A percentile compares a stretch with the other conserved stretches of the same genome.
These are phyloP conservation scores for Ceratocystiopsis minuta DNA, from an alignment of 2,329 filamentous ascomycete species.

Conservation along the genomic window DNA sequence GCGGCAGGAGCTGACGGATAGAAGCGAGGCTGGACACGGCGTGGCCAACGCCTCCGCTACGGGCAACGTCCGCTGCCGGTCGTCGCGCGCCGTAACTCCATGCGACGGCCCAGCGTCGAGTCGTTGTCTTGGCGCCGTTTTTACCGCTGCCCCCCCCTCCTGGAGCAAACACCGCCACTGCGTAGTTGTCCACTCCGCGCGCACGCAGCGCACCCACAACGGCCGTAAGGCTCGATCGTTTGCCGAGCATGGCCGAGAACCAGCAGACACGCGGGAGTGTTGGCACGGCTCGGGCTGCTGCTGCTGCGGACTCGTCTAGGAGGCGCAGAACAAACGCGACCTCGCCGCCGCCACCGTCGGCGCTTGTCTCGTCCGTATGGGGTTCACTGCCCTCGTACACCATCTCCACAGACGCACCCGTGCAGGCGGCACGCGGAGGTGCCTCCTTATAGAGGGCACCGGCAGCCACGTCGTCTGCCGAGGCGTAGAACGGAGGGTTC, in stretches of 20 bases:
- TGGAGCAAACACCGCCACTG: conserved; percentile 49
- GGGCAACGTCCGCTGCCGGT: conserved; percentile 31
- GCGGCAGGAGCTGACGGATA: conserved; percentile 24
- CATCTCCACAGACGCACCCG: conserved; percentile 72
- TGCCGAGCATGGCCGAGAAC: conserved; percentile 87
- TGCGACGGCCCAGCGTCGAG: conserved; percentile 68
- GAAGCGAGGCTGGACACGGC: conserved; percentile 15
- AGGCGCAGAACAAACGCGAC: conserved; percentile 83
- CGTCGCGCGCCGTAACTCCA: conserved; percentile 66
- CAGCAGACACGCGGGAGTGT: conserved; percentile 41
- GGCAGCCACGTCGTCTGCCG: conserved; percentile 45
- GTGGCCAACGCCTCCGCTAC: neutral
- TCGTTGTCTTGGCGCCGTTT: conserved; percentile 26
- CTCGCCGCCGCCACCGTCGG: conserved; percentile 40
- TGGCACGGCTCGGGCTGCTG: conserved; percentile 16
- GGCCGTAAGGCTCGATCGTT: conserved; percentile 48
- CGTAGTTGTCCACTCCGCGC: conserved; percentile 52
- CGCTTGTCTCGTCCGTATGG: neutral
- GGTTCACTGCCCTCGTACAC: conserved; percentile 27
- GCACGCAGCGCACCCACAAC: conserved; percentile 40
- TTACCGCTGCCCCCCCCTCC: conserved; percentile 39
- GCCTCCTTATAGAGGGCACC: conserved; percentile 48
- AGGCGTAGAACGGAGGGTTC: conserved; percentile 90
- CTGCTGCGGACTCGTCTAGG: conserved; percentile 13
- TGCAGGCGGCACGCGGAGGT: conserved; percentile 54